Percentiles rank a stretch among this genome's conserved stretches.
Conservation (phyloP, 2,329 filamentous ascomycete species). For the Zasmidium cellare region DNA sequence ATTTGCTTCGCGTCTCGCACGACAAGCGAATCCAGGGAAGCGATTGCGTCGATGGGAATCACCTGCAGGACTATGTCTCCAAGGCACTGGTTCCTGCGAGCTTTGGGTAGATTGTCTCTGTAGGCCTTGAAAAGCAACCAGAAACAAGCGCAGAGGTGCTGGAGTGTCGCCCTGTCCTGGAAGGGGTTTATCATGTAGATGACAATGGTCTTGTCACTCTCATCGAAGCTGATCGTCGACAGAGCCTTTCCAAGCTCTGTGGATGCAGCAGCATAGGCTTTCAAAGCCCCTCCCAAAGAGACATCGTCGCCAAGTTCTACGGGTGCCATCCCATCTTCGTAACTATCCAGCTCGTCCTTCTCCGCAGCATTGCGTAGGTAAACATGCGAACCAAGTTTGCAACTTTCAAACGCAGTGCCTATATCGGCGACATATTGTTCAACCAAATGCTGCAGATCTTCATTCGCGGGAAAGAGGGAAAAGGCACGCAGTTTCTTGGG, state of each 20-base stretch:
- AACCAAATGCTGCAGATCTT: constrained; percentile 62
- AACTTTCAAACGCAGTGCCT: constrained; percentile 69
- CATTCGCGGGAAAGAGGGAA: constrained; percentile 68
- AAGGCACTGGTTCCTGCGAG: constrained; percentile 49
- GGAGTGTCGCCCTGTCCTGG: constrained; percentile 36
- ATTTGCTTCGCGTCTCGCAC: constrained; percentile 63
- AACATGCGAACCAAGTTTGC: constrained; percentile 62
- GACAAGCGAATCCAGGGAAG: constrained; percentile 62
- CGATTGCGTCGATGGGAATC: constrained; percentile 67
- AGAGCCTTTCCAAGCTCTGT: constrained; percentile 29
- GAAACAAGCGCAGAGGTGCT: constrained; percentile 72
- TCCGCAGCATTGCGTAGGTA: constrained; percentile 51
- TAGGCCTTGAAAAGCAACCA: constrained; percentile 70
- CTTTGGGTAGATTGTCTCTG: constrained; percentile 63
- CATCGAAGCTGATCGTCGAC: constrained; percentile 20
- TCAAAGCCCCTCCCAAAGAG: constrained; percentile 21
- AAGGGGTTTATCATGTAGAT: constrained; percentile 76
- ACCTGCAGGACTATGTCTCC: constrained; percentile 75
- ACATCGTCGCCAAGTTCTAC: constrained; percentile 23
- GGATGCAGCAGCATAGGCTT: constrained; percentile 26
- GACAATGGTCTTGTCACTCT: constrained; percentile 58
- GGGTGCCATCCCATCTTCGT: constrained; percentile 41
- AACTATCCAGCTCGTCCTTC: constrained; percentile 23
- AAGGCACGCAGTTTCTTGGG: constrained; percentile 70
- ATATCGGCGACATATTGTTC: constrained; percentile 67